phyloP scores from a whole-genome alignment of 768 basidiomycete species.

The Trametes punicea region DNA sequence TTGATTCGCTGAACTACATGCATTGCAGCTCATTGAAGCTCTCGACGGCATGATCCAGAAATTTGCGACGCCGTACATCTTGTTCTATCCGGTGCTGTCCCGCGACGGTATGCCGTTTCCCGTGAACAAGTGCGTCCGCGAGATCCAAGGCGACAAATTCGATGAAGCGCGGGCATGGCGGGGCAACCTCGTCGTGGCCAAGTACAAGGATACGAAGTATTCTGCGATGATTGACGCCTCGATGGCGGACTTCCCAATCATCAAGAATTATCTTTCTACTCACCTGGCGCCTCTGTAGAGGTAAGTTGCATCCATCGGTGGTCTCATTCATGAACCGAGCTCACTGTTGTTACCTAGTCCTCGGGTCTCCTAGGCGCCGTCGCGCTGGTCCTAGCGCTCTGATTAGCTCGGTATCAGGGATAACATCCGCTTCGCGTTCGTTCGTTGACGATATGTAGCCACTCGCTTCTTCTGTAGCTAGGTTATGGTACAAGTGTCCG shows the following conservation, averaged over 20 bases:
- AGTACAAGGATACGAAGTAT: conserved; percentile 50
- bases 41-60: conserved; percentile 79
- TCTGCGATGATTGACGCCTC: conserved; percentile 62
- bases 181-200: conserved; percentile 76
- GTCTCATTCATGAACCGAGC: conserved; percentile 14
- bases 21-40: conserved; percentile 59
- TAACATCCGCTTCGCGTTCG: not conserved
- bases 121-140: conserved; percentile 69
- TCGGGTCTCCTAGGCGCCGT: not conserved
- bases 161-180: conserved; percentile 70
- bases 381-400: not conserved
- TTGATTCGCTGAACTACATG: conserved; percentile 14
- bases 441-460: not conserved
- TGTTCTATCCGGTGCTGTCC: conserved; percentile 74
- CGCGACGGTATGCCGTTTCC: conserved; percentile 83
- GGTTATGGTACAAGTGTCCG: conserved; percentile 12
- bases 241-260: conserved; percentile 82
- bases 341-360: conserved; percentile 14
- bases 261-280: conserved; percentile 75
- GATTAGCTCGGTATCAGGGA: not conserved
- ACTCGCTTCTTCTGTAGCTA: conserved; percentile 14
- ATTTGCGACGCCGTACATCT: conserved; percentile 74
- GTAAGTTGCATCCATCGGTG: conserved; percentile 9
- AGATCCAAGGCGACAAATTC: conserved; percentile 65
- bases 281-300: conserved; percentile 49